phyloP scores from a whole-genome alignment of 768 basidiomycete species.

The Mycena latifolia region DNA sequence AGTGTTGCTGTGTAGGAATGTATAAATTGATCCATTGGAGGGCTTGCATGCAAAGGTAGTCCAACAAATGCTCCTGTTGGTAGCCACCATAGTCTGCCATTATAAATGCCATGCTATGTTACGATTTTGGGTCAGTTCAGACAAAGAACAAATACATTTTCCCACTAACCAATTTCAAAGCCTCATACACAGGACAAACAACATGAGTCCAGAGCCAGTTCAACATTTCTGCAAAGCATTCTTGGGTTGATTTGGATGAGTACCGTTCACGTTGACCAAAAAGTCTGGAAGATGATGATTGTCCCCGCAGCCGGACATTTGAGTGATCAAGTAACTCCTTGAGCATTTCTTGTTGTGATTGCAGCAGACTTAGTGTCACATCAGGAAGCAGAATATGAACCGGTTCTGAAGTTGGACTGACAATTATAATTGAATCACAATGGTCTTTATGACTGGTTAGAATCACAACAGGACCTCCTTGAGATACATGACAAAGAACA shows the following conservation, averaged over 20 bases:
- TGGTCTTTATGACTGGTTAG: background rate
- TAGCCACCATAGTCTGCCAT: background rate
- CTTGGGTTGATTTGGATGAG: background rate
- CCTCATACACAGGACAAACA: background rate
- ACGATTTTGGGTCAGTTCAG: background rate
- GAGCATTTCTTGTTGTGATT: background rate
- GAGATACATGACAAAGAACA: background rate
- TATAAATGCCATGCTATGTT: background rate
- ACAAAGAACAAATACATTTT: background rate
- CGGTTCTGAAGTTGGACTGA: background rate
- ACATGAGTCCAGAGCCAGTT: background rate
- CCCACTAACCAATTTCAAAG: background rate
- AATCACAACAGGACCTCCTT: background rate
- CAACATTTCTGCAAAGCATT: background rate
- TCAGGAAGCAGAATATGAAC: background rate
- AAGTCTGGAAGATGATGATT: background rate
- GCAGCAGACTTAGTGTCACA: background rate
- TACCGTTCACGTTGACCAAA: background rate
- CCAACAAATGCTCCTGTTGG: background rate
- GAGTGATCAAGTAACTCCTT: background rate
- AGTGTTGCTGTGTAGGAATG: background rate
- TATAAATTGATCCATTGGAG: background rate
- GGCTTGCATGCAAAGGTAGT: background rate
- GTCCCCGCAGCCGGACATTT: background rate
- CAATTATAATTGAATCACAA: background rate